These are phyloP conservation scores for Aureobasidium sp. DNA, from an alignment of 2,329 filamentous ascomycete genomes.

Conservation along the genomic window DNA sequence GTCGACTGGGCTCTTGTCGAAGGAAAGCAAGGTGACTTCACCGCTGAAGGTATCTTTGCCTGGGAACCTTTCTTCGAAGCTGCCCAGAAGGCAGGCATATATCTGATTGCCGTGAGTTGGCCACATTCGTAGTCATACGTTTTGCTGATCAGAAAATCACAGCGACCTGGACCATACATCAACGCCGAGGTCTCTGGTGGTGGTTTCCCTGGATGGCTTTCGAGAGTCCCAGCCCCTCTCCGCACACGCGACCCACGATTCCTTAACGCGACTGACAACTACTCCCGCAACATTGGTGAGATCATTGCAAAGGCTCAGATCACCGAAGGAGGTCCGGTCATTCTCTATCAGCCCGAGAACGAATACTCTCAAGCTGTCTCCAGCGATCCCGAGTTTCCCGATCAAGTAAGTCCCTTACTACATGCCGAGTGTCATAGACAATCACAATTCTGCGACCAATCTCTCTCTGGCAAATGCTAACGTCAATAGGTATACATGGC, in stretches of 20 bases:
- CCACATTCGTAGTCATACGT: background rate
- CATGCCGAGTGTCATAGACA: too few species aligned
- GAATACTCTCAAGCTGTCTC: constrained; percentile 25
- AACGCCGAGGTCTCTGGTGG: constrained; percentile 71
- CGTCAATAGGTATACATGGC: constrained; percentile 51
- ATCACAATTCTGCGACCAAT: too few species aligned
- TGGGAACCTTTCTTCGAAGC: constrained; percentile 70
- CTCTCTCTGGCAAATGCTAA: background rate
- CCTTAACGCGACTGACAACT: constrained; percentile 56
- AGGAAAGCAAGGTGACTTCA: constrained; percentile 61
- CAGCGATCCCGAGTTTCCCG: constrained; percentile 45
- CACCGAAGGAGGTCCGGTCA: constrained; percentile 72
- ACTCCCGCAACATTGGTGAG: constrained; percentile 39
- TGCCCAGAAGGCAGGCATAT: constrained; percentile 64
- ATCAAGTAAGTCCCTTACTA: constrained; percentile 31
- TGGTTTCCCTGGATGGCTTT: constrained; percentile 73
- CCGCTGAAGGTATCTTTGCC: constrained; percentile 62
- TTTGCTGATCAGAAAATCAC: background rate
- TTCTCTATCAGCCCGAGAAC: constrained; percentile 74
- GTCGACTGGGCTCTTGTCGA: constrained; percentile 71
- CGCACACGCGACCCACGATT: constrained; percentile 56
- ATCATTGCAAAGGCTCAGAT: constrained; percentile 70
- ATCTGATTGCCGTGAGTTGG: constrained; percentile 52
- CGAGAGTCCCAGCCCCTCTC: constrained; percentile 56
- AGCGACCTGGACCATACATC: constrained; percentile 60